phyloP scores from a whole-genome alignment of 164 flowering plant genomes.

The Aristolochia contorta region DNA sequence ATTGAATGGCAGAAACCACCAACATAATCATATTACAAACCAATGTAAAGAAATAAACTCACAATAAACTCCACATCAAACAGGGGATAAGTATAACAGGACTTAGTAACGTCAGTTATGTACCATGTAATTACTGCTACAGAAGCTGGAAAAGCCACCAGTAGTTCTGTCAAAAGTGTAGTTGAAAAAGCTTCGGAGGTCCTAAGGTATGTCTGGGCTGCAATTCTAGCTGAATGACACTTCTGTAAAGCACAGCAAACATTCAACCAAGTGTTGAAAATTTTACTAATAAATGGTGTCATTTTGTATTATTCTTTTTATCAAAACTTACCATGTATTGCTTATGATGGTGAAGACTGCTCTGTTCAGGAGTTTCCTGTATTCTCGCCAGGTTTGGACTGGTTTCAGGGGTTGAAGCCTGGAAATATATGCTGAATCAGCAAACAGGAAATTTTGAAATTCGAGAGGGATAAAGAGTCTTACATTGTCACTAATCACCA shows the following conservation, averaged over 20 bases:
- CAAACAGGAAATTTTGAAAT: not conserved
- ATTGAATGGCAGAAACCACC: too few species aligned
- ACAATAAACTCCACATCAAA: not conserved
- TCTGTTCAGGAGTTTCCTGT: conserved; percentile 2
- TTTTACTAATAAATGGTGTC: not conserved
- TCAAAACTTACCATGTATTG: not conserved
- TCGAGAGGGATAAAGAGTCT: not conserved
- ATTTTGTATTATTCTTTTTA: not conserved
- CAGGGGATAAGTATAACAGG: too few species aligned
- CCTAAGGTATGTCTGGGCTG: not conserved
- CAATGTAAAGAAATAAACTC: not conserved
- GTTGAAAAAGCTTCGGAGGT: conserved; percentile 5
- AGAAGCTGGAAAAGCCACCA: not conserved
- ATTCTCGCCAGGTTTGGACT: not conserved
- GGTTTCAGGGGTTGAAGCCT: conserved; percentile 1
- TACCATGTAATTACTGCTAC: conserved; percentile 3
- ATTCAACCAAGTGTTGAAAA: not conserved
- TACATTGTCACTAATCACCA: conserved; percentile 14
- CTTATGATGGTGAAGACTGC: not conserved
- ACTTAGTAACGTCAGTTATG: not conserved
- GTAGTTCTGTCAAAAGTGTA: not conserved
- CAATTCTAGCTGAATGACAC: not conserved
- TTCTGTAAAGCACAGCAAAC: too few species aligned
- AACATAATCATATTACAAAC: not conserved
- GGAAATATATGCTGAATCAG: too few species aligned